Evolutionary conservation across 257 asterid genomes (phyloP).

Genomic region (Solanum virginianum): DNA sequence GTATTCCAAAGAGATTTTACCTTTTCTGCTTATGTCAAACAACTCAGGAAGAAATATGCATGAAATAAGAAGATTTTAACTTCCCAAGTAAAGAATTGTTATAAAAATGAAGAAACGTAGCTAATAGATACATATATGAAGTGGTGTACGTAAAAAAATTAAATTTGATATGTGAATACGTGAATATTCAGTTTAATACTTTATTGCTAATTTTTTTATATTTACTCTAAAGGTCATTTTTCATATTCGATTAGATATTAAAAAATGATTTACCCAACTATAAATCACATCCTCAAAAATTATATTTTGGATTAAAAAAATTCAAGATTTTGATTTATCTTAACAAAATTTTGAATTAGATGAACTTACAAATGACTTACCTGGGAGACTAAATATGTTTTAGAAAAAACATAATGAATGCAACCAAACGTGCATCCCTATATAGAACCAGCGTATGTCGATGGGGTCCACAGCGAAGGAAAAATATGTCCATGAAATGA

Average conservation of each 20-base stretch:
- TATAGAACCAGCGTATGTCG: not conserved
- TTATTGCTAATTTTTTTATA: no score
- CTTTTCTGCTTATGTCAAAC: not conserved
- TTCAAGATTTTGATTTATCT: no score
- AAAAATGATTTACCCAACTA: no score
- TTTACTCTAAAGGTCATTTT: no score
- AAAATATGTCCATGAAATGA: not conserved
- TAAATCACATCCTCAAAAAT: not conserved
- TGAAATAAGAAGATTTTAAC: not conserved
- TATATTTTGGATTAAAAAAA: no score
- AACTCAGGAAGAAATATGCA: no score
- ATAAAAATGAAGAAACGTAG: not conserved
- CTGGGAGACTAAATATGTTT: not conserved
- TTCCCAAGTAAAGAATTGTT: not conserved
- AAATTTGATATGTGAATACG: not conserved
- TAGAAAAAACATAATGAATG: not conserved
- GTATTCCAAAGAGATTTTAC: not conserved
- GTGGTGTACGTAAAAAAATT: no score
- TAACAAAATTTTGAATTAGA: no score
- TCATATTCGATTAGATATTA: not conserved
- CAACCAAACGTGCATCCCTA: not conserved
- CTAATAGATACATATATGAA: no score
- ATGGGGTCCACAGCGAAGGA: not conserved
- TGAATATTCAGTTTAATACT: no score
- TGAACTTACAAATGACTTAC: not conserved